Evolutionary conservation across 257 asterid genomes (phyloP), one percentile per base, ranked within the genome.

Genomic region (Scutellaria barbata): DNA sequence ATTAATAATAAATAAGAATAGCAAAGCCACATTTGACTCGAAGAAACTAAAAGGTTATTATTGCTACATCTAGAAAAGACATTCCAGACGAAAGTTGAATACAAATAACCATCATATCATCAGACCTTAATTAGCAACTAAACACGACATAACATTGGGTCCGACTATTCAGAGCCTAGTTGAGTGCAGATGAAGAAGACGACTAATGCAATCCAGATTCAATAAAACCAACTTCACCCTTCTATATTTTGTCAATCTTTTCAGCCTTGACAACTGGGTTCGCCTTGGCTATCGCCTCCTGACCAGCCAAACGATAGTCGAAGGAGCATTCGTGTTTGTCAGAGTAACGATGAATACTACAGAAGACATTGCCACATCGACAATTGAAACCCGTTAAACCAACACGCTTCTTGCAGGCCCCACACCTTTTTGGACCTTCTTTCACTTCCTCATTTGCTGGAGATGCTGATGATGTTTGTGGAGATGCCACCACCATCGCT

Each of bases 221-320:
- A 51, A 42, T 9, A 33, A 18, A 33, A 4, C 71, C 65, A 11
- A 30, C 11, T 17, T 14, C 66, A 14, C 12, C 33, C 35, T 71
- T 13, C 67, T 72, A 81, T 72, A 82, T 78, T 82, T 87, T 87
- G 71, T 87, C 85, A 4, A 87, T 85, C 80, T 85, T 87, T 56
- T 83, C 89, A 6, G 90, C 94, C 78, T 85, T 85, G 2, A 87
- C 86, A n/a, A 87, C 83, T 11, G 94, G 94, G 67, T 85, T 87
- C 66, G 94, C 94, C 77, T 82, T 82, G 17, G 94, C 94, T 76
- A 87, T 87, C 68, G 90, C 88, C 66, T 85, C 90, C 79, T 84
- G 90, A 43, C 76, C 94, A 6, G 86, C 88, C 12, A 82, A 60
- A 4, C 76, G 89, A 63, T 87, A 87, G 73, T 87, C 89, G 12